A percentile compares a stretch with the other conserved stretches of the same genome.
phyloP scores from a whole-genome alignment of 2,329 filamentous ascomycete species.

The Calonectria naviculata region DNA sequence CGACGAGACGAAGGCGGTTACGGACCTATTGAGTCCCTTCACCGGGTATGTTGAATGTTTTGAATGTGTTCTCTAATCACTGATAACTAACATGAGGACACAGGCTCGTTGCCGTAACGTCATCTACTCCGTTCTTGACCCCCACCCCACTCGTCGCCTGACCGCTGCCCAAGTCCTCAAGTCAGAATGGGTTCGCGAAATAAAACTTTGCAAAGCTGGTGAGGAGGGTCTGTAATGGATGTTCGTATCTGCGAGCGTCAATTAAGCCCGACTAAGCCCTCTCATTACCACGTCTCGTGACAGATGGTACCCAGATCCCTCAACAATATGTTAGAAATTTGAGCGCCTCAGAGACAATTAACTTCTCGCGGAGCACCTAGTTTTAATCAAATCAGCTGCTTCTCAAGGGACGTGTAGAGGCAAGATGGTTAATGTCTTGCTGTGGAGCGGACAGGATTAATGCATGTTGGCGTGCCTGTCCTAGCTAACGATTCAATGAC shows the following conservation, averaged over 20 bases:
- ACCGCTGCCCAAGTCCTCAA: constrained; percentile 97
- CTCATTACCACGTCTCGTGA: not conserved
- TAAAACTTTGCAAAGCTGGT: constrained; percentile 95
- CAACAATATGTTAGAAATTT: not conserved
- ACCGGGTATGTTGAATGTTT: constrained; percentile 77
- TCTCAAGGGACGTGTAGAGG: constrained; percentile 18
- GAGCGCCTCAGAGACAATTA: not conserved
- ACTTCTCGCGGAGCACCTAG: not conserved
- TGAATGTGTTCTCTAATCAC: not conserved
- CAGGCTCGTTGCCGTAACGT: constrained; percentile 98
- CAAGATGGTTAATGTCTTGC: constrained; percentile 22
- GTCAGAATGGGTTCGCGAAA: constrained; percentile 98
- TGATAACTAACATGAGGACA: constrained; percentile 23
- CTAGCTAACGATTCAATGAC: constrained; percentile 39
- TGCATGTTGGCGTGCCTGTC: constrained; percentile 22
- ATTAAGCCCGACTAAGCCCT: not conserved
- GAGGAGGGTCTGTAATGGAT: constrained; percentile 84
- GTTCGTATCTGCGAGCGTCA: not conserved
- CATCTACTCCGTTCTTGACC: constrained; percentile 98
- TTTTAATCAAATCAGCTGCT: not conserved
- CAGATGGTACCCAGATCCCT: not conserved
- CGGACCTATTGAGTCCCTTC: constrained; percentile 93
- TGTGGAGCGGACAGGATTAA: constrained; percentile 28
- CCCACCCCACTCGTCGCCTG: constrained; percentile 90
- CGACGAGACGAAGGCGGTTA: constrained; percentile 96